A percentile compares a stretch with the other conserved stretches of the same genome.
Conservation (phyloP, 768 basidiomycete genomes). For the Phylloporus sp. region DNA sequence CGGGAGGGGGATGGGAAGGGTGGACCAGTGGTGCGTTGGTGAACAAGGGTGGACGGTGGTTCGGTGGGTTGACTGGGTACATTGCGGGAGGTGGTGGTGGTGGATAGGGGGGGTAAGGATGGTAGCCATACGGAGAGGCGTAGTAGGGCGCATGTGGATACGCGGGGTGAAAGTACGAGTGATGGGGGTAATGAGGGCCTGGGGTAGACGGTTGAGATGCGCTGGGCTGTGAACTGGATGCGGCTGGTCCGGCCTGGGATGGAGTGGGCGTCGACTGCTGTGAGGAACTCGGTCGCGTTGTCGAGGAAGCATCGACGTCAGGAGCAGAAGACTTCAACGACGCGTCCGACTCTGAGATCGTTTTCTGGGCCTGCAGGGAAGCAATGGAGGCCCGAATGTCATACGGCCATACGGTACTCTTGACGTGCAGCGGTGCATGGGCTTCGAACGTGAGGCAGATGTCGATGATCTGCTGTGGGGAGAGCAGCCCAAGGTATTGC, state of each 20-base stretch:
- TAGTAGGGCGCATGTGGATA: conserved; percentile 72
- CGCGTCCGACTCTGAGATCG: conserved; percentile 10
- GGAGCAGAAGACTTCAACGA: conserved; percentile 12
- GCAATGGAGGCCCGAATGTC: conserved; percentile 64
- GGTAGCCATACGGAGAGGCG: conserved; percentile 40
- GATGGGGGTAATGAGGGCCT: conserved; percentile 43
- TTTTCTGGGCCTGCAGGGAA: conserved; percentile 35
- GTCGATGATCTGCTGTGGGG: conserved; percentile 70
- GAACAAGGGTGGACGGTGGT: conserved; percentile 29
- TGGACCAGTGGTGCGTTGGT: conserved; percentile 34
- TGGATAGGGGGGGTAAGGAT: conserved; percentile 29
- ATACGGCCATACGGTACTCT: conserved; percentile 65
- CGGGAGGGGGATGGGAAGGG: conserved; percentile 29
- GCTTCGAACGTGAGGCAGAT: conserved; percentile 70
- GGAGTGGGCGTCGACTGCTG: conserved; percentile 20
- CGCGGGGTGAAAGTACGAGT: conserved; percentile 51
- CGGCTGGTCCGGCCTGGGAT: conserved; percentile 22
- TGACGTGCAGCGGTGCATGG: conserved; percentile 60
- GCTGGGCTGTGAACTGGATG: conserved; percentile 15
- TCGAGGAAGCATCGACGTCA: conserved; percentile 10
- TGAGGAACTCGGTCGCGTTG: conserved; percentile 16
- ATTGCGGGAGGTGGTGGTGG: conserved; percentile 32
- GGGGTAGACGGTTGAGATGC: conserved; percentile 19
- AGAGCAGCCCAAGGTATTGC: conserved; percentile 63
- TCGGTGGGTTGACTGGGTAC: conserved; percentile 27